Evolutionary conservation across 106 monocot genomes (phyloP).

Genomic region (Acorus gramineus): DNA sequence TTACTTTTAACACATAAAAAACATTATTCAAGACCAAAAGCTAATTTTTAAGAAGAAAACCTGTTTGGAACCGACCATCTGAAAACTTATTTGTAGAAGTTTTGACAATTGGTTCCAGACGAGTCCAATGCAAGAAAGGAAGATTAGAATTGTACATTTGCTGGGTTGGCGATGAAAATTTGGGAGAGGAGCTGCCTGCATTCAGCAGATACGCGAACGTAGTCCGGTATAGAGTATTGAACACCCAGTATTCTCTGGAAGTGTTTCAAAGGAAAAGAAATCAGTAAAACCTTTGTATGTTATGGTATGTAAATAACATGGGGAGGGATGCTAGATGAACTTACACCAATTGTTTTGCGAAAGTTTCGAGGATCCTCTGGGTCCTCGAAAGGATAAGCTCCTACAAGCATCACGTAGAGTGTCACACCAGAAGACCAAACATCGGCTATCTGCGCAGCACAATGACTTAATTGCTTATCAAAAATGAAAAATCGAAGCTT

Average conservation of each 20-base stretch:
- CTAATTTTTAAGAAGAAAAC: neutral
- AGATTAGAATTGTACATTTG: conserved; percentile 30
- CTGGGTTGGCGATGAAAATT: conserved; percentile 77
- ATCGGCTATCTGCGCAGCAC: conserved; percentile 65
- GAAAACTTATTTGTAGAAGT: too few relatives aligned
- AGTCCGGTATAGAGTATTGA: conserved; percentile 81
- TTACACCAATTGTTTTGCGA: conserved; percentile 70
- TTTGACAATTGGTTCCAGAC: too few relatives aligned
- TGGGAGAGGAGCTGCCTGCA: conserved; percentile 69
- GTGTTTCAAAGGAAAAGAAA: neutral
- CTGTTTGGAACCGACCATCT: too few relatives aligned
- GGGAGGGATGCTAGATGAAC: neutral
- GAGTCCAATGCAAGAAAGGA: neutral
- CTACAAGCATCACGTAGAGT: conserved; percentile 90
- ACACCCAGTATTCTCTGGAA: conserved; percentile 65
- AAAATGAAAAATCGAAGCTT: neutral
- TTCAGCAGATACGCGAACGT: conserved; percentile 59
- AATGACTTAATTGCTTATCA: neutral
- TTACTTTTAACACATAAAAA: too few relatives aligned
- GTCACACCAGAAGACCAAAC: conserved; percentile 99
- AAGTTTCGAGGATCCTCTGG: conserved; percentile 79
- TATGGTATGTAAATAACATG: neutral
- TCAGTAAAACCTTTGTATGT: neutral
- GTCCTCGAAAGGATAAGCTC: conserved; percentile 94
- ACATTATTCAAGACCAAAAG: neutral